These are phyloP conservation scores for Penicillium sp. DNA, from an alignment of 2,329 filamentous ascomycete genomes.

Conservation along the genomic window DNA sequence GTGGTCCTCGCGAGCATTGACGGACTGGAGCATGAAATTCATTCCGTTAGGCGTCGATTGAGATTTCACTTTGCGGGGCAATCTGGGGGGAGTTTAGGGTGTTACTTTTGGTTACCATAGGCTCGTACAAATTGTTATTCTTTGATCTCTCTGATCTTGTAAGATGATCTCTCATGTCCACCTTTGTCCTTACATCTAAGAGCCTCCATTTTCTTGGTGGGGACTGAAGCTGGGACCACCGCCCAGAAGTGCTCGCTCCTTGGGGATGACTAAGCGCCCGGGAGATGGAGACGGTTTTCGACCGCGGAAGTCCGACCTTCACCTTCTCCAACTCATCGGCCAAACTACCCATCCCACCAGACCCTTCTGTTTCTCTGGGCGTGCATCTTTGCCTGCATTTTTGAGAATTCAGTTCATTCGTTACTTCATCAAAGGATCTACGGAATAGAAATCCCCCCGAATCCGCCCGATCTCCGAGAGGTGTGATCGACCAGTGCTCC, in stretches of 20 bases:
- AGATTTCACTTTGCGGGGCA: slow-evolving; percentile 3
- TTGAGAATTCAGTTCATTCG: background rate
- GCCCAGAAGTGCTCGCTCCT: background rate
- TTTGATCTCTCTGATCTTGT: background rate
- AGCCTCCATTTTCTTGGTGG: slow-evolving; percentile 1
- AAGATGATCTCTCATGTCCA: background rate
- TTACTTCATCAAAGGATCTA: background rate
- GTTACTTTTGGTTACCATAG: slow-evolving; percentile 22
- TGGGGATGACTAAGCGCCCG: slow-evolving; percentile 37
- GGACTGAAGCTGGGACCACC: background rate
- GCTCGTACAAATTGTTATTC: slow-evolving; percentile 23
- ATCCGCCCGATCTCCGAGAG: slow-evolving; percentile 14
- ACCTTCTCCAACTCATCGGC: slow-evolving; percentile 38
- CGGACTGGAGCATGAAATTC: slow-evolving; percentile 20
- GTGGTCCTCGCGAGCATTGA: slow-evolving; percentile 24
- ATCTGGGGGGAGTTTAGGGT: slow-evolving; percentile 17
- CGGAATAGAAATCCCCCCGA: slow-evolving; percentile 1
- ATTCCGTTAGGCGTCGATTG: slow-evolving; percentile 19
- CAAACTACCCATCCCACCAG: slow-evolving; percentile 14
- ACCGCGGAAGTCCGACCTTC: slow-evolving; percentile 38
- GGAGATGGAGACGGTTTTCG: slow-evolving; percentile 38
- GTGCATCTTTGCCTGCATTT: slow-evolving; percentile 1
- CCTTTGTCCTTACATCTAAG: background rate
- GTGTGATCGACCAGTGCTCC: slow-evolving; percentile 20
- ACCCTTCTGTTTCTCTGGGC: slow-evolving; percentile 4